Base-by-base conservation (phyloP, 1,139 yeast species). In the Hemisphaericaspora subhashii region DNA sequence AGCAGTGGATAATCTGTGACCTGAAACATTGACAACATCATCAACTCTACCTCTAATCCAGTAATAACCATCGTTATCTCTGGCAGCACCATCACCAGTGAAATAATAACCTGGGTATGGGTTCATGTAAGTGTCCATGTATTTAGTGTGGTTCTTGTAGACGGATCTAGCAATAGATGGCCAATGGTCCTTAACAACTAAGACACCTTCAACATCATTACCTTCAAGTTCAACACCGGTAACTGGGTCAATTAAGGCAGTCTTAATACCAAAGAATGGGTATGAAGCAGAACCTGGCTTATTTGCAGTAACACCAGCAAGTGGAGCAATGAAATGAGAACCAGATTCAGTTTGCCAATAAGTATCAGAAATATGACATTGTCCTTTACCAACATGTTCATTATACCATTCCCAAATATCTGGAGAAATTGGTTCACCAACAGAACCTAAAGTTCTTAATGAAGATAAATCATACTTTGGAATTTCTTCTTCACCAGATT, bases 341-440 rank as follows among this genome's bases (percentile, higher is more conserved):
- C 98, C 98, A 13, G 96, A 84, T 72, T 92, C 98, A 21, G 98
- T 92, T 72, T 92, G 97, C 98, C 98, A 92, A 78, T 90, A 89
- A 36, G 98, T 92, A 68, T 92, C 98, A 58, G 92, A 79, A 51
- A 92, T 82, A 57, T 78, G 83, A 67, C 96, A 88, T 60, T 86
- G 79, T 46, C 81, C 79, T 62, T 88, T 86, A 58, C 98, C 98
- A 54, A 92, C 85, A 63, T 84, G 79, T 58, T 87, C 89, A 65
- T 87, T 80, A 70, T 90, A 92, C 98, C 98, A 92, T 68, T 88
- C 95, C 98, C 98, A 92, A 57, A 92, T 81, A 66, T 92, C 98
- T 46, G 96, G 92, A 40, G 97, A 89, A 59, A 92, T 92, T 53
- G 98, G 98, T 72, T 92, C 98, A 65, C 98, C 98, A 44, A 92